A percentile compares a stretch with the other conserved stretches of the same genome.
These are phyloP conservation scores for Nepenthes alata DNA, from an alignment of 179 eudicot genomes.

Conservation along the genomic window DNA sequence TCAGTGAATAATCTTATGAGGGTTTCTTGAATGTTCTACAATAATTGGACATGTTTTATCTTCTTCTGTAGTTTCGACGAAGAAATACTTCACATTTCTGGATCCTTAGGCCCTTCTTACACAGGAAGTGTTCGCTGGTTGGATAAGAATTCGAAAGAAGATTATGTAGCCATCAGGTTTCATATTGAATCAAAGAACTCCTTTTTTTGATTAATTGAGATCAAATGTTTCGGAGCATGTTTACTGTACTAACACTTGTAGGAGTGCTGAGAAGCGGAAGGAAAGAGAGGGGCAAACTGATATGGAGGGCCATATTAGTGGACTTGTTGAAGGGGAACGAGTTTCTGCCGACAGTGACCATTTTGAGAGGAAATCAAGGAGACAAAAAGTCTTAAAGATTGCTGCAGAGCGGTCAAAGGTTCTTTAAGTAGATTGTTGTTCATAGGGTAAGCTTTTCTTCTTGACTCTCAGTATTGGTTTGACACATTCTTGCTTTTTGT, in stretches of 20 bases:
- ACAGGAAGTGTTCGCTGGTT: slow-evolving; percentile 66
- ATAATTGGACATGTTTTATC: neutral
- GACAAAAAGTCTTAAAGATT: slow-evolving; percentile 15
- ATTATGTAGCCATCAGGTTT: slow-evolving; percentile 39
- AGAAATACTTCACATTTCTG: slow-evolving; percentile 65
- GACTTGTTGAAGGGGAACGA: slow-evolving; percentile 18
- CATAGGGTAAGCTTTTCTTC: too few species aligned
- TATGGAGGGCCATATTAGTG: slow-evolving; percentile 18
- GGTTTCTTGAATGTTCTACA: neutral
- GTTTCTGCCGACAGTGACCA: slow-evolving; percentile 18
- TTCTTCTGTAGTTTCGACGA: slow-evolving; percentile 59
- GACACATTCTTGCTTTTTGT: too few species aligned
- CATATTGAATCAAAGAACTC: neutral
- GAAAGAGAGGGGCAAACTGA: slow-evolving; percentile 13
- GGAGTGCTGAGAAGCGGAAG: slow-evolving; percentile 30
- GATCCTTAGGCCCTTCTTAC: slow-evolving; percentile 48
- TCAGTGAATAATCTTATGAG: too few species aligned
- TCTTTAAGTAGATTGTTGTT: too few species aligned
- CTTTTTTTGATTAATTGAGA: neutral
- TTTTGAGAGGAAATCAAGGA: slow-evolving; percentile 44
- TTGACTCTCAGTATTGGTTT: too few species aligned
- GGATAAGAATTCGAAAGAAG: slow-evolving; percentile 33
- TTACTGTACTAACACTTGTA: slow-evolving; percentile 11
- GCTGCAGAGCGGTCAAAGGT: neutral
- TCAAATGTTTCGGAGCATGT: neutral